phyloP scores from a whole-genome alignment of 164 flowering plant species.

The Piper betle region DNA sequence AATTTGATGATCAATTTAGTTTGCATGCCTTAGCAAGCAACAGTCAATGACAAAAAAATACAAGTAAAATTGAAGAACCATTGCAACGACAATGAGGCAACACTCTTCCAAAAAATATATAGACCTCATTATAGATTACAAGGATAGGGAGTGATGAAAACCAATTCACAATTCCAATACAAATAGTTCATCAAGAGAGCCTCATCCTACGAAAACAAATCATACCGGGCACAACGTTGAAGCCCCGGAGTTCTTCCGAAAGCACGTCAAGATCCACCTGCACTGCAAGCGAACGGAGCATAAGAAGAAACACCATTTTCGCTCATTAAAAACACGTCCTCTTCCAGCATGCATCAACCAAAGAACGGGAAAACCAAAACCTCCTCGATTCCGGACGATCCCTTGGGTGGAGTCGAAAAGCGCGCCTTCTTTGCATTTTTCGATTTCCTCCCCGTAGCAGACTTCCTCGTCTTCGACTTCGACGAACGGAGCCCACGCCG shows the following conservation, averaged over 20 bases:
- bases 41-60: not conserved
- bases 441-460: constrained; percentile 21
- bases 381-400: constrained; percentile 8
- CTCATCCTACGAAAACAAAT: not conserved
- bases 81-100: not conserved
- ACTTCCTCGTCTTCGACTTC: constrained; percentile 18
- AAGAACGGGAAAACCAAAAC: not conserved
- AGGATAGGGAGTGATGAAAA: not conserved
- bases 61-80: not conserved
- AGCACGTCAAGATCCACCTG: constrained; percentile 38
- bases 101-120: not conserved
- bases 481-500: constrained; percentile 11
- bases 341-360: not conserved
- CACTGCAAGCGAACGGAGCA: constrained; percentile 11
- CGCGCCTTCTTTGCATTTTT: constrained; percentile 31
- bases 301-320: not conserved
- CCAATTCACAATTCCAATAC: not conserved
- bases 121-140: not conserved
- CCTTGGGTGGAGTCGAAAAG: not conserved
- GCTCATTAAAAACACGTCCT: not conserved
- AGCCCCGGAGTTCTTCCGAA: constrained; percentile 42
- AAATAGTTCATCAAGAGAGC: not conserved
- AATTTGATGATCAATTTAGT: not conserved
- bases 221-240: constrained; percentile 57
- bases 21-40: constrained; percentile 4